Base-by-base conservation (phyloP, 768 basidiomycete species). In the Hericium alpestre region DNA sequence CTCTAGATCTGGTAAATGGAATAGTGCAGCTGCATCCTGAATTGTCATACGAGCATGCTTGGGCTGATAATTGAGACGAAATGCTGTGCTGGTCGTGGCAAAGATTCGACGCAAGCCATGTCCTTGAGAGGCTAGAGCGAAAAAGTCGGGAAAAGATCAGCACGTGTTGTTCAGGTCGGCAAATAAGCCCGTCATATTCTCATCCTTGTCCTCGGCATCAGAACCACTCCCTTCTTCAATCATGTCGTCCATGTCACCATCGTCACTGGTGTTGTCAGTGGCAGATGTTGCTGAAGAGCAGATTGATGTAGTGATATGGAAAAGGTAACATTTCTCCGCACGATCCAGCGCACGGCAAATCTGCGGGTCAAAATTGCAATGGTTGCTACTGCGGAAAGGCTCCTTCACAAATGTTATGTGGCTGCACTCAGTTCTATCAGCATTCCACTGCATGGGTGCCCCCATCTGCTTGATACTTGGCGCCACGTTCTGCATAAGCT, bases 401-500 rank as follows among this genome's bases (percentile, higher is more conserved):
- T 9, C 47, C 47, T 48, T 48, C 16, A 48, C 47, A 48, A 48
- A 22, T 48, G 47, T 18, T 7, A 48, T 48, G 18, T 48, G 47
- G 18, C 47, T 48, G 13, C 18, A 18, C 47, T 48, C 47, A 10
- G 47, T 48, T 8, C 9, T 18, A 22, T 48, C 47, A 16, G 47
- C 47, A 18, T 8, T 48, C 47, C 47, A 48, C 20, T 48, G 47
- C 7, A 48, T 48, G 10, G 47, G 47, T 10, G 47, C 47, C 10
- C 10, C 47, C 18, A 18, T 48, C 16, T 10, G 13, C 18, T 18
- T 8, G 18, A 48, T 48, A 22, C 47, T 48, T 16, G 10, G 47
- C 18, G 20, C 18, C 7, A 48, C 20, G 18, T 18, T 48, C 47
- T 48, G 47, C 47, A 48, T 48, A 9, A 48, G 47, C 47, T 74